Evolutionary conservation across 2,329 filamentous ascomycete species (phyloP), one percentile per base, ranked within the genome.

Genomic region (Ascomycota sp.): DNA sequence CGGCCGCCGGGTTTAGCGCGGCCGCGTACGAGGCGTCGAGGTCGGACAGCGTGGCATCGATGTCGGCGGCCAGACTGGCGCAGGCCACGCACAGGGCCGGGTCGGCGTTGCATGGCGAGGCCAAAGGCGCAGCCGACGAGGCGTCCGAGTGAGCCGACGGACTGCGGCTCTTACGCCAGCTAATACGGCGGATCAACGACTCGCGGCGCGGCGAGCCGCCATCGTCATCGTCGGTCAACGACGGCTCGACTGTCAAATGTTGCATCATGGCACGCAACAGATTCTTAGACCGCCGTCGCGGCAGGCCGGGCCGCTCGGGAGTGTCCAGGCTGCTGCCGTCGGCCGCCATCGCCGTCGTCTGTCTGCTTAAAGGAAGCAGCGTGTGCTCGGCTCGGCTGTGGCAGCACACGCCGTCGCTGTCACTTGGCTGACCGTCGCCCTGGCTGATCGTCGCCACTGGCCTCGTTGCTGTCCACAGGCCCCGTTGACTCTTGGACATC

Each of bases 211-310:
- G n/a, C n/a, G n/a, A n/a, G n/a, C n/a, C n/a, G n/a, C 44, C 38
- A 2, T 40, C 39, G 7, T 42, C 40, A 13, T 48, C 41, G 20
- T 42, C 40, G 22, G 43, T 38, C 7, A 42, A 38, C 6, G 45
- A 40, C 7, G 42, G 35, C 20, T 52, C 48, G 29, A 52, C 48
- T 21, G 48, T 50, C 28, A 52, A 46, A 33, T 52, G 48, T 35
- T 50, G 47, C 43, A 52, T 51, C 46, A 52, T 51, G 33, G 44
- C 50, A 30, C 41, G 45, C 28, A 52, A 39, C 30, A 47, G 47
- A 34, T 51, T 51, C 39, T 42, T 46, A 29, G 47, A 52, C 17
- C 48, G 40, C 23, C 47, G 45, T 23, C 46, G 44, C 38, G 46
- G 42, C 2, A 45, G 30, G 29, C 35, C 37, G 26, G 42, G 43